These are phyloP conservation scores for Phyllosticta ampelicida DNA, from an alignment of 2,329 filamentous ascomycete genomes.

Conservation along the genomic window DNA sequence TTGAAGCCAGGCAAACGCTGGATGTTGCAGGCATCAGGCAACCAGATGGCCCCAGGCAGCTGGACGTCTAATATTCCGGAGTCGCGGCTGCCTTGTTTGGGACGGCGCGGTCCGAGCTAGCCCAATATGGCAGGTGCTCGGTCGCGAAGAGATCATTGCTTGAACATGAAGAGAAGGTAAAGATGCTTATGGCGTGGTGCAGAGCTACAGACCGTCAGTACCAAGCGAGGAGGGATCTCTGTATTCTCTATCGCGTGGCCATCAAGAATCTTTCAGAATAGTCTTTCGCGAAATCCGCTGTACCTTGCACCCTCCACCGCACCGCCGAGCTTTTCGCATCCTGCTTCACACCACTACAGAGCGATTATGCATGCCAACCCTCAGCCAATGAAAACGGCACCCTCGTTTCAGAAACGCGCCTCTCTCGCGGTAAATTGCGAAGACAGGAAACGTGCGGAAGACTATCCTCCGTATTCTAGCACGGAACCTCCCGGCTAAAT, in stretches of 20 bases:
- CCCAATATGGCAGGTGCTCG: not conserved
- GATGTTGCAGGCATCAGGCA: not conserved
- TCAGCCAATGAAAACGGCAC: not conserved
- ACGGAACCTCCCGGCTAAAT: not conserved
- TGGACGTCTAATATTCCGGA: not conserved
- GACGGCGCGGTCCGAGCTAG: not conserved
- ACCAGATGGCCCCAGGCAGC: not conserved
- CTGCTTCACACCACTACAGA: not conserved
- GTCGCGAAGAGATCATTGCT: not conserved
- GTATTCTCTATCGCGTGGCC: too few relatives aligned
- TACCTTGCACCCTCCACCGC: not conserved
- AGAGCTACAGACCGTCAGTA: too few relatives aligned
- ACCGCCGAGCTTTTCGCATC: not conserved
- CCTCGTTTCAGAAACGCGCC: not conserved
- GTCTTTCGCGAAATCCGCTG: not conserved
- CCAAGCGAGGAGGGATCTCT: too few relatives aligned
- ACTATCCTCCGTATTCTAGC: not conserved
- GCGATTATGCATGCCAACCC: not conserved
- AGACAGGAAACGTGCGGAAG: not conserved
- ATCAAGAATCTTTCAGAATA: not conserved
- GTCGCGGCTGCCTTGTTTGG: not conserved
- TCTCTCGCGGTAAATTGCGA: not conserved
- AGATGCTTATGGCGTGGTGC: too few relatives aligned
- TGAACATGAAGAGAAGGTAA: not conserved
- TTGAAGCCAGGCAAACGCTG: not conserved